Conservation (phyloP, 208 protist species). For the Blechomonas ayalai region DNA sequence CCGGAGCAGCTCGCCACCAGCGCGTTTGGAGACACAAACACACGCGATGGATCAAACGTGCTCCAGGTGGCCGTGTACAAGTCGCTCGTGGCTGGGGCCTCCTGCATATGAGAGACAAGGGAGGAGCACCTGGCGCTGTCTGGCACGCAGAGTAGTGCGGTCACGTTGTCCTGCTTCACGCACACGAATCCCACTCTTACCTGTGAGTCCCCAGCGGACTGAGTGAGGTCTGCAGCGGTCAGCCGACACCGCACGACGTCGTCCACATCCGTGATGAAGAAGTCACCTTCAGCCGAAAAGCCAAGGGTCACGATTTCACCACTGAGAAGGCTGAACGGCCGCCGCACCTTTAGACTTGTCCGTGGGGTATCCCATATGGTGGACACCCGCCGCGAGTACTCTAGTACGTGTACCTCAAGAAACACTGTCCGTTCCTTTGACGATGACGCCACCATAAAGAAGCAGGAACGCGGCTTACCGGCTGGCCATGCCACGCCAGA, state of each 20-base stretch:
- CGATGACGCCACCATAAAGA: slow-evolving; percentile 48
- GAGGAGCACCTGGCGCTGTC: slow-evolving; percentile 20
- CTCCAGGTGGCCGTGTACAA: slow-evolving; percentile 57
- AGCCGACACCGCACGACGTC: slow-evolving; percentile 71
- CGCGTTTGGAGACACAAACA: slow-evolving; percentile 48
- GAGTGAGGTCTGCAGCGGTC: slow-evolving; percentile 27
- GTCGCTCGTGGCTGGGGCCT: slow-evolving; percentile 2
- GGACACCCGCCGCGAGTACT: slow-evolving; percentile 9
- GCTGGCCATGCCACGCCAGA: slow-evolving; percentile 12
- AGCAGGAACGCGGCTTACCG: slow-evolving; percentile 42
- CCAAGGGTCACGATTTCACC: slow-evolving; percentile 65
- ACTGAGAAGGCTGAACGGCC: slow-evolving; percentile 50
- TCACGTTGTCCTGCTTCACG: slow-evolving; percentile 40
- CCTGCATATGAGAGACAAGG: slow-evolving; percentile 8
- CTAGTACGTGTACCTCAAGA: slow-evolving; percentile 57
- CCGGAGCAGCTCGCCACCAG: slow-evolving; percentile 52
- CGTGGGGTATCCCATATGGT: slow-evolving; percentile 10
- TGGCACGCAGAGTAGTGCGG: slow-evolving; percentile 26
- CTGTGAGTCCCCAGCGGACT: slow-evolving; percentile 5
- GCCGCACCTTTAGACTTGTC: slow-evolving; percentile 23
- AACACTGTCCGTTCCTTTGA: slow-evolving; percentile 62
- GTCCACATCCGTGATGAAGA: slow-evolving; percentile 72
- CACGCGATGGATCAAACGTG: slow-evolving; percentile 34
- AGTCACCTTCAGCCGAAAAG: slow-evolving; percentile 71
- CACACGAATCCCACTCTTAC: slow-evolving; percentile 39